Evolutionary conservation across 257 asterid genomes (phyloP).

Genomic region (Striga asiatica): DNA sequence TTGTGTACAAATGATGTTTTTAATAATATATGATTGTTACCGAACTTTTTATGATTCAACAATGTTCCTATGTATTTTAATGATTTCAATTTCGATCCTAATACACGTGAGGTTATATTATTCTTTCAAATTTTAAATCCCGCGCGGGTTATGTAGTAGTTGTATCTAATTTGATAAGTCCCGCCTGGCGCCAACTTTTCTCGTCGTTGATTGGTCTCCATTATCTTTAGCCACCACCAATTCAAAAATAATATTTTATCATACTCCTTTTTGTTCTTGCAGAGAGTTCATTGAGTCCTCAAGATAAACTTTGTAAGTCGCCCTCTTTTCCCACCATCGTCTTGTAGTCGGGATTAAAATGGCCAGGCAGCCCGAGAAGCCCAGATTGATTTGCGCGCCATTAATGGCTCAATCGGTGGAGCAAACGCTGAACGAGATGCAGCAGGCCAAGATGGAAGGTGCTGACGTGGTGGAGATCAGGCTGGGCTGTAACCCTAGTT

Average conservation of each 20-base stretch:
- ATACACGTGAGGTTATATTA: no score
- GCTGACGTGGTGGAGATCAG: constrained; percentile 38
- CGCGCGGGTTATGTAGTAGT: no score
- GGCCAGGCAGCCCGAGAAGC: constrained; percentile 10
- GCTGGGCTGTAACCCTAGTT: not conserved
- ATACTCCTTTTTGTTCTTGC: not conserved
- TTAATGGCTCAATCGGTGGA: constrained; percentile 33
- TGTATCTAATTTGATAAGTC: no score
- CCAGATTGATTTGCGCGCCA: constrained; percentile 39
- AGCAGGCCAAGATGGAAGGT: constrained; percentile 38
- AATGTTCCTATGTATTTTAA: no score
- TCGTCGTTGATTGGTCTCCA: not conserved
- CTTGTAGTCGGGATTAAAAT: not conserved
- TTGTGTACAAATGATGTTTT: no score
- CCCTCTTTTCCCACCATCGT: not conserved
- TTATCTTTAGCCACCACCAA: not conserved
- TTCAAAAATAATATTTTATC: not conserved
- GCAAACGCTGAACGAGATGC: constrained; percentile 33
- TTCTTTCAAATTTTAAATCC: no score
- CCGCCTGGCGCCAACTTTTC: not conserved
- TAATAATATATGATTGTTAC: no score
- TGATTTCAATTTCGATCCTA: no score
- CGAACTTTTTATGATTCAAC: no score
- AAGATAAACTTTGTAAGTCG: not conserved
- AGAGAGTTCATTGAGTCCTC: not conserved